These are phyloP conservation scores for Trypanosoma vivax DNA, from an alignment of 208 protist species.

Conservation along the genomic window DNA sequence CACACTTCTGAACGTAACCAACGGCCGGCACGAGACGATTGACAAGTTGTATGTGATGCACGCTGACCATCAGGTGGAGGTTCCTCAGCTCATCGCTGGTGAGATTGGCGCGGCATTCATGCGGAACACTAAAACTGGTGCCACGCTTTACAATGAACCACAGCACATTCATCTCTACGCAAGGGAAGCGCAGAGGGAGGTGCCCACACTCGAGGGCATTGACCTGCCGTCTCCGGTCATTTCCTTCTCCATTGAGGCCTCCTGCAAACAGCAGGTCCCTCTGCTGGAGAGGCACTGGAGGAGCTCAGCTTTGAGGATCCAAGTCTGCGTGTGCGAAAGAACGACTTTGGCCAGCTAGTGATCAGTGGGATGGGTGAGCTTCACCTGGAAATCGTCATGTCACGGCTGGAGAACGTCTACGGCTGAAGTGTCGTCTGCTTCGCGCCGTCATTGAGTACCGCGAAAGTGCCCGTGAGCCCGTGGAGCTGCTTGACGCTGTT, in stretches of 20 bases:
- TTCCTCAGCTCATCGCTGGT: slow-evolving; percentile 60
- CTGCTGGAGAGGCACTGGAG: slow-evolving; percentile 90
- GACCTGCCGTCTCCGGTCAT: slow-evolving; percentile 94
- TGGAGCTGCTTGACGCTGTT: slow-evolving; percentile 19
- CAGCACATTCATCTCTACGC: not conserved
- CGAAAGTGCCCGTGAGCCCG: slow-evolving; percentile 38
- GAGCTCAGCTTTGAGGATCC: slow-evolving; percentile 93
- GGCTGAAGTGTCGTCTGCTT: slow-evolving; percentile 79
- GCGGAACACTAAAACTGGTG: slow-evolving; percentile 55
- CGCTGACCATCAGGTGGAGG: slow-evolving; percentile 69
- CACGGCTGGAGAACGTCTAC: slow-evolving; percentile 92
- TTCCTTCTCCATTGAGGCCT: slow-evolving; percentile 90
- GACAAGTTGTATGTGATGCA: slow-evolving; percentile 90
- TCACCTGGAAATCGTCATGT: slow-evolving; percentile 93
- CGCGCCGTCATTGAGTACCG: slow-evolving; percentile 84
- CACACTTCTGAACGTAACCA: slow-evolving; percentile 65
- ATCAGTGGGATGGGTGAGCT: slow-evolving; percentile 95
- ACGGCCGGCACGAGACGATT: slow-evolving; percentile 37
- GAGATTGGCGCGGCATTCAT: slow-evolving; percentile 81
- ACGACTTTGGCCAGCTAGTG: slow-evolving; percentile 88
- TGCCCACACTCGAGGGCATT: slow-evolving; percentile 79
- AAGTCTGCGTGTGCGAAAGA: slow-evolving; percentile 84
- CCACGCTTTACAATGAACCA: slow-evolving; percentile 53
- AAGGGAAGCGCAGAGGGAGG: slow-evolving; percentile 19
- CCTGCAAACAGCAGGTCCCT: slow-evolving; percentile 68